Base-by-base conservation (phyloP, 2,329 filamentous ascomycete genomes). In the Fusarium newnesense region DNA sequence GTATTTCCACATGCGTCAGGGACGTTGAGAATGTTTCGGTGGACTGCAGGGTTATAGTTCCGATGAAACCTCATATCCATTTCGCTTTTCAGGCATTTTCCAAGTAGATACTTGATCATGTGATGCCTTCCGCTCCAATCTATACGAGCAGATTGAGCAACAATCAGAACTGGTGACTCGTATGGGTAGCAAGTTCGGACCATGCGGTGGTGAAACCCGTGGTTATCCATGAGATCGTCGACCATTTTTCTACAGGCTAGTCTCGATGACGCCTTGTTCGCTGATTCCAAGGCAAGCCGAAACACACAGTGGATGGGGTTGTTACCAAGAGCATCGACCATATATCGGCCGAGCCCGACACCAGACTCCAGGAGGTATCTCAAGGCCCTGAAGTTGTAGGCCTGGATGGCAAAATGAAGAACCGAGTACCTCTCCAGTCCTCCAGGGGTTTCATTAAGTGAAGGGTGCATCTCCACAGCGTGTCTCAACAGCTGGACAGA, bases 271-370 rank as follows among this genome's bases (percentile, higher is more conserved):
- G 13, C 4, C 6, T 12, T 9, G 5, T 28, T 26, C 9, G 42
- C 66, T 12, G 47, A 52, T 13, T 63, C 42, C 19, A 68, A n/a
- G 4, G 40, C 49, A 28, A 36, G 19, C 5, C 37, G 7, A 15
- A 68, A 16, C 7, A 50, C 64, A 13, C 28, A n/a, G 39, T 68
- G 66, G 10, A 68, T 12, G 4, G 64, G 66, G 28, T 44, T 68
- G n/a, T 34, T 44, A 4, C 66, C 66, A 10, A 37, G 24, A 13
- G n/a, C 32, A 19, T 68, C 66, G 9, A 63, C 49, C 30, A 69
- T 63, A 15, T 40, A 28, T 7, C 13, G 10, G 4, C 26, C 47
- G 5, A 47, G 4, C 21, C 44, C 65, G 10, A 39, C 28, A 10
- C 34, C 9, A 3, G 6, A 9, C 12, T n/a, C 9, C 18, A 68